Evolutionary conservation across 306 rosid species (phyloP), one percentile per base, ranked within the genome.

Genomic region (Malus domestica): DNA sequence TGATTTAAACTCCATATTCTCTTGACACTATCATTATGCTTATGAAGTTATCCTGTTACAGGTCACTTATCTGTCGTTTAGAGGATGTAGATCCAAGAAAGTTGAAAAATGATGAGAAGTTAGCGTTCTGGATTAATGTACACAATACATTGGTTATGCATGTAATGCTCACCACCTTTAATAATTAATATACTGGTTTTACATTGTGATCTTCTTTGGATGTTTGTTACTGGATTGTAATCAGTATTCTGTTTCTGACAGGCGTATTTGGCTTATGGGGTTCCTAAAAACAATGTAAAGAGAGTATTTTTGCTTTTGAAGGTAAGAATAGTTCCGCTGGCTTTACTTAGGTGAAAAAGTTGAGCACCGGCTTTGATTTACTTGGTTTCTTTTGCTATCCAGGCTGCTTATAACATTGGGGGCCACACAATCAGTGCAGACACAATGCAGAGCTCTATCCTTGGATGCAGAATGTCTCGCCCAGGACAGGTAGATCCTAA

Each of bases 121-220:
- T 96, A 76, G 97, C 99, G 12, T 96, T 96, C 78, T 96, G 99
- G 99, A 93, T 92, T 72, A 96, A 96, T 84, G 75, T 93, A 76
- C 98, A 96, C 88, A 96, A 96, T 85, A 88, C 99, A 33, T 85
- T 96, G 78, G 92, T 96, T 83, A 96, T 96, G 99, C 99, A 96
- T 88, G 99, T 96, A 95, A 89, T 57, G 60, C 63, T 51, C 75
- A 44, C 59, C 33, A 61, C 55, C 44, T 38, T 35, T 70, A 51
- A 76, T 49, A 46, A 72, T 35, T 70, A 66, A 76, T 49, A 54
- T 74, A 76, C 40, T 67, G 32, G 30, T 16, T 33, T 57, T 35
- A 72, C 67, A 62, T 29, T 45, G 49, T 45, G 2, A 54, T n/a
- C 19, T 75, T 65, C 61, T 49, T 81, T 35, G 70, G 59, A 76